These are phyloP conservation scores for Claviceps cyperi DNA, from an alignment of 2,329 filamentous ascomycete species.

Conservation along the genomic window DNA sequence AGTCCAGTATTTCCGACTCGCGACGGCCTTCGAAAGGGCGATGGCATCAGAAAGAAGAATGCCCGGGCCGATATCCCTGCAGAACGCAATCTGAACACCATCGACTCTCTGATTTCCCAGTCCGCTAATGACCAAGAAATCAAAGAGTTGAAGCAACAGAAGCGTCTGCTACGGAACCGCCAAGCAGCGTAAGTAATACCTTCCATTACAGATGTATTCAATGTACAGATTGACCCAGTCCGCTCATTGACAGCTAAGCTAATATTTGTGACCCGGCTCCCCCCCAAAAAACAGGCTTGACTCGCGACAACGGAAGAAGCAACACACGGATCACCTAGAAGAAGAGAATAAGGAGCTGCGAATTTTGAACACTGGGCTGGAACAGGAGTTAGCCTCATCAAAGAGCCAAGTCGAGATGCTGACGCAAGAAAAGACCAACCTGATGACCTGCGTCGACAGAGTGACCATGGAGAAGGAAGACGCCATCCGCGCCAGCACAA, in stretches of 20 bases:
- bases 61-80: slow-evolving; percentile 93
- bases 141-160: slow-evolving; percentile 97
- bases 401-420: slow-evolving; percentile 57
- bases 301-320: slow-evolving; percentile 94
- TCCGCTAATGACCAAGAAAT: slow-evolving; percentile 84
- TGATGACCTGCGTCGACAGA: slow-evolving; percentile 59
- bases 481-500: slow-evolving; percentile 72
- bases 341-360: slow-evolving; percentile 92
- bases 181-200: slow-evolving; percentile 76
- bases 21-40: slow-evolving; percentile 63
- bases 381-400: slow-evolving; percentile 59
- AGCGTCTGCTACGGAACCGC: slow-evolving; percentile 83
- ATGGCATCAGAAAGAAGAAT: slow-evolving; percentile 97
- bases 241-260: background rate
- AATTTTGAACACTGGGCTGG: slow-evolving; percentile 58
- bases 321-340: slow-evolving; percentile 91
- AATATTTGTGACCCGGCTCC: background rate
- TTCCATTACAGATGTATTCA: background rate
- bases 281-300: slow-evolving; percentile 50
- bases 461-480: slow-evolving; percentile 82
- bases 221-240: too few relatives aligned
- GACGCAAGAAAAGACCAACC: slow-evolving; percentile 57
- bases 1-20: slow-evolving; percentile 59
- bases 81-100: slow-evolving; percentile 85
- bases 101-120: slow-evolving; percentile 80